Percentiles rank a stretch among this genome's conserved stretches.
Evolutionary conservation across 345 rosid genomes (phyloP).

Genomic region (Salix viminalis): DNA sequence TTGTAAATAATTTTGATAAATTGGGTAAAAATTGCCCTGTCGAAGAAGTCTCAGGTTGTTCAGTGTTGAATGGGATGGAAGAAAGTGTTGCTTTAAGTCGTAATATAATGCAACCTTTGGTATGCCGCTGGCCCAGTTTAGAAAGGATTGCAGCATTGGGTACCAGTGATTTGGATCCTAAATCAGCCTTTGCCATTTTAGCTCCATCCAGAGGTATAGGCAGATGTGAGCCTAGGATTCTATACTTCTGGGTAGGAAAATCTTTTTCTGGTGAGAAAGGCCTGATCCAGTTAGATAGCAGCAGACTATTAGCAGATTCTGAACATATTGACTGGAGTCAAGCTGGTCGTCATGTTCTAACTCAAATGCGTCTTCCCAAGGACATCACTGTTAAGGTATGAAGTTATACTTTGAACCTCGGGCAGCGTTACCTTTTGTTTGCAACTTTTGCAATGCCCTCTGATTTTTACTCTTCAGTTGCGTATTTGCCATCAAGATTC

Average conservation of each 20-base stretch:
- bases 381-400: slow-evolving; percentile 65
- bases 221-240: slow-evolving; percentile 41
- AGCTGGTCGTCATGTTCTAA: slow-evolving; percentile 51
- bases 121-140: slow-evolving; percentile 68
- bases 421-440: not conserved
- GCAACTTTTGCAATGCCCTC: slow-evolving; percentile 1
- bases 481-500: not conserved
- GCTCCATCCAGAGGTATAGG: slow-evolving; percentile 37
- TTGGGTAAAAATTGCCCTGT: slow-evolving; percentile 16
- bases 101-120: slow-evolving; percentile 37
- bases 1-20: slow-evolving; percentile 27
- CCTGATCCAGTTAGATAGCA: slow-evolving; percentile 41
- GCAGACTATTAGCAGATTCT: slow-evolving; percentile 27
- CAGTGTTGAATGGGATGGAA: slow-evolving; percentile 18
- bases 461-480: not conserved
- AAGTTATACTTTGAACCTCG: slow-evolving; percentile 1
- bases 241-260: slow-evolving; percentile 84
- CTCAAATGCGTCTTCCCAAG: slow-evolving; percentile 54
- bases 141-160: slow-evolving; percentile 47
- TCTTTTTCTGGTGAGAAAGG: slow-evolving; percentile 42
- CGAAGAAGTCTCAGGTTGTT: slow-evolving; percentile 18
- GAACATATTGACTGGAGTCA: slow-evolving; percentile 57
- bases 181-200: slow-evolving; percentile 56
- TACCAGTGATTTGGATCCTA: slow-evolving; percentile 47
- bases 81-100: slow-evolving; percentile 22